Base-by-base conservation (phyloP, 2,329 filamentous ascomycete species). In the Nothopassalora personata region DNA sequence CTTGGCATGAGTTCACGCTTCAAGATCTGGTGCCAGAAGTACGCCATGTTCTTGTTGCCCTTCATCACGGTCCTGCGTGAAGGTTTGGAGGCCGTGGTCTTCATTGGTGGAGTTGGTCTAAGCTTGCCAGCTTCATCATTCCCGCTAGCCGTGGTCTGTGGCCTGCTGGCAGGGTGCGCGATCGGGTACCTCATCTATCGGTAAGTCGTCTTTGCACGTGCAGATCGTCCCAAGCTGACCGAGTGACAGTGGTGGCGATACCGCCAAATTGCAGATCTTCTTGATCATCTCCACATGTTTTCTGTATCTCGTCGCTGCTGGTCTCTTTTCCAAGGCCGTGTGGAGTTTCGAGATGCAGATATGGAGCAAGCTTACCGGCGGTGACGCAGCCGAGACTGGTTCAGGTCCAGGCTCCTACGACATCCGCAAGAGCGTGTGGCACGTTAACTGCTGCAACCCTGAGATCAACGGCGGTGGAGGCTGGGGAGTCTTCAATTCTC, bases 51-150 rank as follows among this genome's bases (percentile, higher is more conserved):
- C 72, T 74, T 90, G 49, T 78, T 96, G 56, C 91, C 91, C 0
- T 95, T 96, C 74, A 81, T 96, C 71, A 96, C 91, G 0, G 88
- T 94, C n/a, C 76, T 96, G 13, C 81, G 91, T 36, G 91, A 96
- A 73, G 91, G 91, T 2, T 83, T 96, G 31, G 91, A 96, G 72
- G 90, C 88, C 0, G 87, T 96, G 36, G 83, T 96, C 27, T 96
- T 95, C 73, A 85, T 95, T 55, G 90, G 89, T 15, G 91, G 91
- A 19, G 91, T 96, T 4, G 87, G 88, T 3, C 85, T 96, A 56
- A 84, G 86, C 0, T 79, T 88, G 3, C 89, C 90, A 0, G 90
- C 89, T 1, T 84, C 82, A 5, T 81, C 91, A 0, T 89, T 96
- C 54, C 91, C 91, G 2, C 76, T 96, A 5, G 85, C 91, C 0